Conservation (phyloP, 2,329 filamentous ascomycete genomes). For the Monilinia fructicola region DNA sequence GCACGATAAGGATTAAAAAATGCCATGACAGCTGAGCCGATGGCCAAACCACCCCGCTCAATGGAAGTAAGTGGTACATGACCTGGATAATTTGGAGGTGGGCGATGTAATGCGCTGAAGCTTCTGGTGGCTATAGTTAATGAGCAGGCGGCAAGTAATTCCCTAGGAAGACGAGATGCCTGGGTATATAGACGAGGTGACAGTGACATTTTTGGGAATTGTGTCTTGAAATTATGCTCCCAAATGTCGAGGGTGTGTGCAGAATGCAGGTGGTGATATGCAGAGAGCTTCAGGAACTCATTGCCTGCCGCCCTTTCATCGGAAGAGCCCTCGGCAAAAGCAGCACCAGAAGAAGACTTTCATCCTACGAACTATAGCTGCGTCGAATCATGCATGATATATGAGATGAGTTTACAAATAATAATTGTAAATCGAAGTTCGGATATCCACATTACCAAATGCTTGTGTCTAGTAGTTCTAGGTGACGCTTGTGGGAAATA, state of each 20-base stretch:
- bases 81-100: slow-evolving; percentile 52
- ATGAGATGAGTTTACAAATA: neutral
- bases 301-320: slow-evolving; percentile 4
- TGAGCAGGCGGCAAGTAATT: slow-evolving; percentile 34
- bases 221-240: neutral
- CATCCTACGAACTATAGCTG: neutral
- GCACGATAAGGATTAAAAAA: slow-evolving; percentile 76
- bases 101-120: slow-evolving; percentile 84
- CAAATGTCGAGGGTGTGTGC: neutral
- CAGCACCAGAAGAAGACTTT: slow-evolving; percentile 15
- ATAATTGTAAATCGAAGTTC: neutral
- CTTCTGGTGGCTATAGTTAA: slow-evolving; percentile 40
- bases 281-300: neutral
- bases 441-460: neutral
- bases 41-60: slow-evolving; percentile 71
- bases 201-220: slow-evolving; percentile 31
- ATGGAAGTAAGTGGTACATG: slow-evolving; percentile 83
- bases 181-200: slow-evolving; percentile 29
- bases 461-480: slow-evolving; percentile 9
- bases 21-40: slow-evolving; percentile 63
- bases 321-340: slow-evolving; percentile 2
- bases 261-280: no score
- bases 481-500: slow-evolving; percentile 11
- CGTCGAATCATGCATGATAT: neutral
- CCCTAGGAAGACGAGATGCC: slow-evolving; percentile 31